Conservation (phyloP, 805 yeast species). For the Barnettozyma californica region DNA sequence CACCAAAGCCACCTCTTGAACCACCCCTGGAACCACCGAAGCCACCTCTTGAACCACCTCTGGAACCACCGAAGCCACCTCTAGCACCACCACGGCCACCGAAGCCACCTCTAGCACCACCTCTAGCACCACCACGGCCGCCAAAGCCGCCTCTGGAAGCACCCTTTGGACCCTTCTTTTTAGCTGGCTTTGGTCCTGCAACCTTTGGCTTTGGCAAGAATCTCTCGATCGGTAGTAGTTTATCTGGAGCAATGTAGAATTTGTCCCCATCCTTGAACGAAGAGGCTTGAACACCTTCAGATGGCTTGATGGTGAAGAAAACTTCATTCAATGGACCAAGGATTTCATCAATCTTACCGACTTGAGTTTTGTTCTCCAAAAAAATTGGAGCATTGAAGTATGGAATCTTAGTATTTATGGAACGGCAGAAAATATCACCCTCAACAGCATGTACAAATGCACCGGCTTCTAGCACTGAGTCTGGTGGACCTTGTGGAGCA, state of each 20-base stretch:
- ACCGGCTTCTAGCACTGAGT: conserved; percentile 92
- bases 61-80: conserved; percentile 24
- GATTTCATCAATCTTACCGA: conserved; percentile 97
- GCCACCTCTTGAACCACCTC: conserved; percentile 28
- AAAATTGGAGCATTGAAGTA: conserved; percentile 98
- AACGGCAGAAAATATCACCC: conserved; percentile 95
- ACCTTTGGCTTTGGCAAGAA: conserved; percentile 95
- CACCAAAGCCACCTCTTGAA: conserved; percentile 33
- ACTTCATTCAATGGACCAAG: conserved; percentile 97
- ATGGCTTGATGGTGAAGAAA: conserved; percentile 92
- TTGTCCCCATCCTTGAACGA: conserved; percentile 95
- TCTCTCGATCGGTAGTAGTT: conserved; percentile 91
- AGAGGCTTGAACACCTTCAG: conserved; percentile 92
- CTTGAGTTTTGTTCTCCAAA: conserved; percentile 90
- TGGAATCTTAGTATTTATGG: conserved; percentile 90
- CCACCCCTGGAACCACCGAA: conserved; percentile 30
- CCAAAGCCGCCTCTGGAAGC: conserved; percentile 36
- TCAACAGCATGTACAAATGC: conserved; percentile 87
- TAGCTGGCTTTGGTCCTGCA: conserved; percentile 76
- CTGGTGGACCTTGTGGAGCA: conserved; percentile 93
- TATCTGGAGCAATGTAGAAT: conserved; percentile 92
- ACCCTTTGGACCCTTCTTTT: conserved; percentile 56
- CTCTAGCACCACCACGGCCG: conserved; percentile 28
- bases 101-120: conserved; percentile 30
- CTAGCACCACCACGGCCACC: conserved; percentile 27